Base-by-base conservation (phyloP, 352 stramenopile species). In the Phytophthora litchii region DNA sequence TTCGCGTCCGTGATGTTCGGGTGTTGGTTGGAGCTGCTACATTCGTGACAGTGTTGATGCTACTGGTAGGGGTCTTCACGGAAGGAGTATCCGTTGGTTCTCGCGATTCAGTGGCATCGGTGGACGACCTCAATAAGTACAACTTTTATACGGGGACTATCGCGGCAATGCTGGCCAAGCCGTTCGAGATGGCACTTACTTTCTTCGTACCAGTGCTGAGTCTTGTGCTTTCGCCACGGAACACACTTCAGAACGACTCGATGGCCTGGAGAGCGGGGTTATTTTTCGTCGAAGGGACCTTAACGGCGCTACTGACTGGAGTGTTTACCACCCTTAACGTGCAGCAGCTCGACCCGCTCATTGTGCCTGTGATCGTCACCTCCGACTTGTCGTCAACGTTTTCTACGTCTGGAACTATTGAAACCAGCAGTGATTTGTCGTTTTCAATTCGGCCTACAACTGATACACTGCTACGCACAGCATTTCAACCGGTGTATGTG, bases 81-180 rank as follows among this genome's bases (percentile, higher is more conserved):
- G 36, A 38, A 27, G 72, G 72, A 10, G 65, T 80, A 0, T 36
- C 56, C 0, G 44, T 80, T 13, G 57, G 53, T 14, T 72, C 52
- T 25, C 61, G 48, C 4, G 43, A 61, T 45, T 73, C 57, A 2
- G 64, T 59, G 25, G 52, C 52, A 20, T 49, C 37, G 3, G 34
- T 65, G 42, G 21, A 36, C 23, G 48, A 73, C n/a, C 42, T 80
- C 12, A 67, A 64, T n/a, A 20, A 70, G 12, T 76, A 83, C 52
- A 87, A 85, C 40, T 87, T 87, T 16, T 84, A 82, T 45, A 70
- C 76, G 10, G 77, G 72, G 11, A 82, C 71, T 9, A 25, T 43
- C 1, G 64, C 70, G 13, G 59, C 70, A 2, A 38, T 80, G 7
- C 25, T 78, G 3, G 61, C 70, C 10, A 79, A 79, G 38, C 47